phyloP scores from a whole-genome alignment of 345 rosid species.

The Eucalyptus pumila region DNA sequence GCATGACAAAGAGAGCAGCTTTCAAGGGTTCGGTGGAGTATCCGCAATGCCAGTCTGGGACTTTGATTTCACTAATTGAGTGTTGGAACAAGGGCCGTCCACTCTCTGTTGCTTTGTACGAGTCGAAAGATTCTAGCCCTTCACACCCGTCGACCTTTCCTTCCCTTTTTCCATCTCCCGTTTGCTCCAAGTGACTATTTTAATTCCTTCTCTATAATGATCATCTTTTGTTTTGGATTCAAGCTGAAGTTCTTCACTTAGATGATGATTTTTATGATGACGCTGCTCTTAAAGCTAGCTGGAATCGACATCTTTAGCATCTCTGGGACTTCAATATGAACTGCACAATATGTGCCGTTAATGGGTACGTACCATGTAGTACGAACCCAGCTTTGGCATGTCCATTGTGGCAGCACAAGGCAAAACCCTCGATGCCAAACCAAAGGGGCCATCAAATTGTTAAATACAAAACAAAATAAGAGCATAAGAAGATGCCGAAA shows the following conservation, averaged over 20 bases:
- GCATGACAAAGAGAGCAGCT: background rate
- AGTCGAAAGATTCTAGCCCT: background rate
- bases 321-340: background rate
- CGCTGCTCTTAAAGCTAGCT: background rate
- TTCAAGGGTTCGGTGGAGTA: background rate
- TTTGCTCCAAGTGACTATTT: background rate
- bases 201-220: background rate
- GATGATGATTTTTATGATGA: background rate
- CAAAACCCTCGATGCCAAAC: background rate
- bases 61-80: background rate
- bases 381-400: background rate
- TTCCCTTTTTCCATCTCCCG: background rate
- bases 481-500: background rate
- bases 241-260: background rate
- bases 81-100: background rate
- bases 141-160: background rate
- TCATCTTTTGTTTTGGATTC: background rate
- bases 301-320: background rate
- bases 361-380: background rate
- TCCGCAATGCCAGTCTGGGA: background rate
- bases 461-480: background rate
- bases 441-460: background rate
- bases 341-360: background rate
- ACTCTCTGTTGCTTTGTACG: background rate
- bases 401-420: background rate